Conservation (phyloP, 2,329 filamentous ascomycete species). For the Apiospora pterosperma region DNA sequence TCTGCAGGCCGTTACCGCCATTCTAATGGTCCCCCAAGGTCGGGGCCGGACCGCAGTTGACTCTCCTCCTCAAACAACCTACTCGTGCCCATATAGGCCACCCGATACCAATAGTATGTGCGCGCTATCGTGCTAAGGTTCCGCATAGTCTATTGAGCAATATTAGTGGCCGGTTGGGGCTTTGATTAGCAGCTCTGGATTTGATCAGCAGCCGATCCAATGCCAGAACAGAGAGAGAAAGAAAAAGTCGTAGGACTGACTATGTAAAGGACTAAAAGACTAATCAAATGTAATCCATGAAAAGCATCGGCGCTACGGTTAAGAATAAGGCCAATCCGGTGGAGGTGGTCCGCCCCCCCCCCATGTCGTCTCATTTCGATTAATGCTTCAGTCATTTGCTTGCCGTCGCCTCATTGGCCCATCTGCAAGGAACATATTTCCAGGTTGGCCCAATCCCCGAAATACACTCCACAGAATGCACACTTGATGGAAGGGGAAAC, state of each 20-base stretch:
- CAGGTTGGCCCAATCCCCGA: not conserved
- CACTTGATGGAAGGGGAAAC: not conserved
- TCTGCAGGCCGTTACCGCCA: too few species aligned
- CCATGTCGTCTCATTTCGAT: not conserved
- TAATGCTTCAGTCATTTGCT: not conserved
- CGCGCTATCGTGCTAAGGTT: too few species aligned
- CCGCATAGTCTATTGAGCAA: too few species aligned
- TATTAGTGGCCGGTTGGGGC: too few species aligned
- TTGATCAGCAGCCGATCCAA: slow-evolving; percentile 1
- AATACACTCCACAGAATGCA: not conserved
- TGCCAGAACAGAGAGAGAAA: not conserved
- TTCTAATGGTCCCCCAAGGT: too few species aligned
- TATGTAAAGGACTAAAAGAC: not conserved
- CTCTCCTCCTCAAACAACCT: too few species aligned
- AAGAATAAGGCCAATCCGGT: slow-evolving; percentile 2
- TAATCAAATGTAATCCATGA: not conserved
- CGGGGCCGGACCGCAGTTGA: too few species aligned
- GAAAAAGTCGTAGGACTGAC: not conserved
- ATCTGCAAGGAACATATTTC: not conserved
- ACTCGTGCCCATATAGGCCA: too few species aligned
- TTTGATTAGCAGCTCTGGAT: not conserved
- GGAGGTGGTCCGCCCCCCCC: not conserved
- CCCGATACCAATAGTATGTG: too few species aligned
- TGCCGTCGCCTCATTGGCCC: not conserved
- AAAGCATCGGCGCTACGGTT: slow-evolving; percentile 1